These are phyloP conservation scores for Laguncularia racemosa DNA, from an alignment of 345 rosid species.

Conservation along the genomic window DNA sequence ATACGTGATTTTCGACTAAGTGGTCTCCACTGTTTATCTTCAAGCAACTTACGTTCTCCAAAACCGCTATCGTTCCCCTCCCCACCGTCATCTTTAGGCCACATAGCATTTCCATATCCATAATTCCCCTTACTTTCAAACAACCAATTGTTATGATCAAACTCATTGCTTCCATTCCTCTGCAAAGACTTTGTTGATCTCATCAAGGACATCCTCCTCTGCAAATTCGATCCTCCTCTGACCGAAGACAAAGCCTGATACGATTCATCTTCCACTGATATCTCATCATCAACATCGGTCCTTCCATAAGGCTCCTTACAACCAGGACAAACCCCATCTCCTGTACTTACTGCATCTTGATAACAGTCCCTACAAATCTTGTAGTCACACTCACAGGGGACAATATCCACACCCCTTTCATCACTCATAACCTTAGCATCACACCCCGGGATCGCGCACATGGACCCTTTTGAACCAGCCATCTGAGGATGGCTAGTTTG, in stretches of 20 bases:
- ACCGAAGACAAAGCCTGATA: neutral
- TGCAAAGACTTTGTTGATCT: slow-evolving; percentile 13
- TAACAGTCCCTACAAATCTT: slow-evolving; percentile 44
- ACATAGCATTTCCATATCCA: slow-evolving; percentile 45
- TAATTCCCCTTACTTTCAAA: slow-evolving; percentile 36
- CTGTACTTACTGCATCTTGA: slow-evolving; percentile 18
- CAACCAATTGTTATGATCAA: slow-evolving; percentile 34
- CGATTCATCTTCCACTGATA: slow-evolving; percentile 1
- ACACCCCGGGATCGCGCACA: slow-evolving; percentile 34
- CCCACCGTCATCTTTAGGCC: slow-evolving; percentile 29
- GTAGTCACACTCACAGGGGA: slow-evolving; percentile 43
- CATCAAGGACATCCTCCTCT: slow-evolving; percentile 22
- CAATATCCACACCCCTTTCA: slow-evolving; percentile 19
- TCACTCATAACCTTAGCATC: slow-evolving; percentile 25
- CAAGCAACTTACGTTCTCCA: slow-evolving; percentile 8
- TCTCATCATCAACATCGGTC: slow-evolving; percentile 16
- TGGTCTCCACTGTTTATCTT: slow-evolving; percentile 46
- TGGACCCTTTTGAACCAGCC: slow-evolving; percentile 19
- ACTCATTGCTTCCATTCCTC: slow-evolving; percentile 15
- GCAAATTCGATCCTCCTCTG: slow-evolving; percentile 8
- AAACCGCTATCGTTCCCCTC: slow-evolving; percentile 13
- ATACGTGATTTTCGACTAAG: slow-evolving; percentile 34
- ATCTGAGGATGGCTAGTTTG: slow-evolving; percentile 18
- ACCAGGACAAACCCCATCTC: slow-evolving; percentile 43
- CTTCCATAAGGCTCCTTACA: slow-evolving; percentile 36